Conservation (phyloP, 192 early-diverging fungal species). For the Mortierella antarctica region DNA sequence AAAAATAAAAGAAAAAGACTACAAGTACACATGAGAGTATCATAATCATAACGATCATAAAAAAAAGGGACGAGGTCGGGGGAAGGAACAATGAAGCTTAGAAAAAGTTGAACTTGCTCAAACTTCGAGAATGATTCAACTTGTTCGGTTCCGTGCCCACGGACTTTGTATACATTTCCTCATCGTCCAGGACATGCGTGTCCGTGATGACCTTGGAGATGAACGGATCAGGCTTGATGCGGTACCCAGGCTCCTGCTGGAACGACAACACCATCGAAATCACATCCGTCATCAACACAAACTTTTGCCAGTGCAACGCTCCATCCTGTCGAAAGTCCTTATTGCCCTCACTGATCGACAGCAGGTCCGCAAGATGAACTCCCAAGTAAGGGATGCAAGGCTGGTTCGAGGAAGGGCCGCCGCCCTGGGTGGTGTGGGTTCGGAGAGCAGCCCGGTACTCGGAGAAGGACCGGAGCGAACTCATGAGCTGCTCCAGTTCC, state of each 20-base stretch:
- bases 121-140: slow-evolving; percentile 31
- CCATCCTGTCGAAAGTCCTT: slow-evolving; percentile 70
- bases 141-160: slow-evolving; percentile 44
- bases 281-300: slow-evolving; percentile 72
- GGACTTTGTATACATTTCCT: slow-evolving; percentile 52
- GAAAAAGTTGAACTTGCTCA: slow-evolving; percentile 44
- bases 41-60: background rate
- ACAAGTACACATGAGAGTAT: background rate
- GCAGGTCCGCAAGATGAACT: slow-evolving; percentile 74
- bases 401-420: slow-evolving; percentile 17
- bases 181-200: slow-evolving; percentile 43
- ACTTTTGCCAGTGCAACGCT: slow-evolving; percentile 78
- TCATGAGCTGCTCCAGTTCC: slow-evolving; percentile 76
- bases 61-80: background rate
- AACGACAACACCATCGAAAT: slow-evolving; percentile 68
- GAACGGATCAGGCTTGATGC: slow-evolving; percentile 40
- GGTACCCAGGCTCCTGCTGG: slow-evolving; percentile 49
- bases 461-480: slow-evolving; percentile 69
- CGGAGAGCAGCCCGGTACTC: slow-evolving; percentile 73
- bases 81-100: background rate
- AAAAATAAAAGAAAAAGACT: slow-evolving; percentile 1
- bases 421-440: slow-evolving; percentile 13
- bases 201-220: slow-evolving; percentile 40
- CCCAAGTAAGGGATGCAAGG: slow-evolving; percentile 85
- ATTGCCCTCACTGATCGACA: slow-evolving; percentile 80